Base-by-base conservation (phyloP, 768 basidiomycete genomes). In the Paxillus ammoniavirescens region DNA sequence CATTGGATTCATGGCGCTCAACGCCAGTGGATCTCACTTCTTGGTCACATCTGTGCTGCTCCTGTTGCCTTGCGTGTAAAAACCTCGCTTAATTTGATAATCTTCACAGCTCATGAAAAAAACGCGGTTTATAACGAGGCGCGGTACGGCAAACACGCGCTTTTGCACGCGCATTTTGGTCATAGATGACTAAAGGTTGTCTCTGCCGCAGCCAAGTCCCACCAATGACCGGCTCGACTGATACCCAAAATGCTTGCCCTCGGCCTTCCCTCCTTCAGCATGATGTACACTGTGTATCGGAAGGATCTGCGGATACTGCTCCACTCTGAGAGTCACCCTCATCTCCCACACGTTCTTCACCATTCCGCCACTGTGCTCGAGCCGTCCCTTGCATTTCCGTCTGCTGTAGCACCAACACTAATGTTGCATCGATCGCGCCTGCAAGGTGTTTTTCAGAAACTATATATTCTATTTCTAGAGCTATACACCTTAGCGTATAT, bases 341-440 rank as follows among this genome's bases (percentile, higher is more conserved):
- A 45, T 44, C 40, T 55, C 49, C 4, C 35, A 44, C 36, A 42
- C n/a, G 46, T 41, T 38, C 46, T 38, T 50, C 26, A 21, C 42
- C 49, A 46, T 31, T 42, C 33, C 38, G 23, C 31, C 38, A 15
- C 53, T 56, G 54, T 61, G 54, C 44, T 21, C 57, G 52, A 55
- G 55, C 36, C 23, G 47, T 41, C 42, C 42, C 50, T 31, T 55
- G 17, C 51, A 66, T 66, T 57, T 63, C 65, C 66, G 66, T 48
- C 41, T 17, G 4, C 50, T 55, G 42, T 35, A 51, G 35, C 17
- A 18, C 42, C 52, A 18, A 52, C 18, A 45, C 45, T 47, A 50
- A 53, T 35, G 43, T 48, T 55, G 38, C 47, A 36, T 49, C n/a
- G 40, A 47, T 33, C 18, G 46, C 41, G 15, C 54, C 35, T 33